Base-by-base conservation (phyloP, 345 rosid species). In the Anastatica hierochuntica region DNA sequence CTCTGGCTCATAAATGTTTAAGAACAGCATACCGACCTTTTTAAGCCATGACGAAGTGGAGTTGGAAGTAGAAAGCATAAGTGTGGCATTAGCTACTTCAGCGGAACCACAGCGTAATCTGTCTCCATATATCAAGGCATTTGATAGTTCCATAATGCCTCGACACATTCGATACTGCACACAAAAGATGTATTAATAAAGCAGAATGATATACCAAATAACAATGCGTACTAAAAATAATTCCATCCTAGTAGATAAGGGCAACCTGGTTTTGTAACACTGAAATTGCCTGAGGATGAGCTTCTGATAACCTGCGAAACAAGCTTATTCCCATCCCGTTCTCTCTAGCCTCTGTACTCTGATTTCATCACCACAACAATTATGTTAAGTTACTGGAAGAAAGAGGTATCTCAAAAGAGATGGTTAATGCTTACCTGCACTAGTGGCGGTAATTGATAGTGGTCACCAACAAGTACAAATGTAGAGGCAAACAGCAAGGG, bases 381-480 rank as follows among this genome's bases (percentile, higher is more conserved):
- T 65, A 62, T 44, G 57, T 43, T 40, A 49, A 62, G 11, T 34
- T 62, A 46, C 47, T 39, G 33, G 33, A 24, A 46, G 24, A 45
- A 37, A 11, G 36, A 52, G 16, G 17, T 37, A 18, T 38, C 46
- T 45, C 53, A 12, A 57, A 60, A 17, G 11, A 43, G 19, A 34
- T 35, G 50, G 53, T 38, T 58, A 45, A 49, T 40, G 47, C 23
- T 57, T 67, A 85, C 98, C 84, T 88, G 89, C 60, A 92, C 90
- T 55, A 92, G 78, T 24, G 98, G 97, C 47, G 98, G 95, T 66
- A 92, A 68, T 64, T 88, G 98, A 72, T 92, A 92, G 72, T 92
- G 97, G 73, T 92, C 98, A 54, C 98, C 98, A 57, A 92, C 98
- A 53, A 92, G 95, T 59, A 92, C 97, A 73, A 88, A 92, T 51